Evolutionary conservation across 805 yeast species (phyloP).

Genomic region (Brettanomyces naardenensis): DNA sequence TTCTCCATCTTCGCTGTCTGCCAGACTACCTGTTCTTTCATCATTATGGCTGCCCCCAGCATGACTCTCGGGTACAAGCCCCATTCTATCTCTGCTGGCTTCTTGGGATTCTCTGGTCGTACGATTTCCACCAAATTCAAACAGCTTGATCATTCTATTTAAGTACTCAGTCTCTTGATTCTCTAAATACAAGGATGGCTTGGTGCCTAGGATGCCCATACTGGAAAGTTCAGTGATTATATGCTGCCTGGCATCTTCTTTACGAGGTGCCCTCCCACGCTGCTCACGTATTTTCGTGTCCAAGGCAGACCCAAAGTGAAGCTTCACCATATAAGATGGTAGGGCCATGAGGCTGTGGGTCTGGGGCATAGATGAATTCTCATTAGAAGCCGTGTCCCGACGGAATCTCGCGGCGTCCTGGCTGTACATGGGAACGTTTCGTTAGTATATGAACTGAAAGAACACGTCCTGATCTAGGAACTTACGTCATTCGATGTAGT

Average conservation of each 20-base stretch:
- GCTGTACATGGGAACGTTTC: too few species aligned
- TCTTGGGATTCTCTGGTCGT: too few species aligned
- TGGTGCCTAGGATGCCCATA: slow-evolving; percentile 16
- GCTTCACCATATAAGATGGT: slow-evolving; percentile 19
- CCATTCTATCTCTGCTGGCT: too few species aligned
- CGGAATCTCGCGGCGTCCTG: too few species aligned
- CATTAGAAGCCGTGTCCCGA: too few species aligned
- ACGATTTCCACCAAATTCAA: slow-evolving; percentile 4
- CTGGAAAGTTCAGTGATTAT: slow-evolving; percentile 5
- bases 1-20: too few species aligned
- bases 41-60: background rate
- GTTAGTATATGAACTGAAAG: too few species aligned
- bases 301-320: slow-evolving; percentile 13
- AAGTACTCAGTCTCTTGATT: slow-evolving; percentile 12
- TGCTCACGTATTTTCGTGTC: slow-evolving; percentile 5
- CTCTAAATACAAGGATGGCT: slow-evolving; percentile 11
- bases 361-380: too few species aligned
- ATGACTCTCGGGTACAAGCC: too few species aligned
- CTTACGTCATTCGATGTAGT: too few species aligned
- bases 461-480: too few species aligned
- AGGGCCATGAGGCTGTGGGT: slow-evolving; percentile 3
- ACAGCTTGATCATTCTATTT: slow-evolving; percentile 8
- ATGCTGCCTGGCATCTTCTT: background rate
- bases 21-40: too few species aligned
- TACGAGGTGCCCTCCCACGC: slow-evolving; percentile 2